Percentiles rank a stretch among this genome's conserved stretches.
Conservation (phyloP, 2,329 filamentous ascomycete species). For the Dactylella cylindrospora region DNA sequence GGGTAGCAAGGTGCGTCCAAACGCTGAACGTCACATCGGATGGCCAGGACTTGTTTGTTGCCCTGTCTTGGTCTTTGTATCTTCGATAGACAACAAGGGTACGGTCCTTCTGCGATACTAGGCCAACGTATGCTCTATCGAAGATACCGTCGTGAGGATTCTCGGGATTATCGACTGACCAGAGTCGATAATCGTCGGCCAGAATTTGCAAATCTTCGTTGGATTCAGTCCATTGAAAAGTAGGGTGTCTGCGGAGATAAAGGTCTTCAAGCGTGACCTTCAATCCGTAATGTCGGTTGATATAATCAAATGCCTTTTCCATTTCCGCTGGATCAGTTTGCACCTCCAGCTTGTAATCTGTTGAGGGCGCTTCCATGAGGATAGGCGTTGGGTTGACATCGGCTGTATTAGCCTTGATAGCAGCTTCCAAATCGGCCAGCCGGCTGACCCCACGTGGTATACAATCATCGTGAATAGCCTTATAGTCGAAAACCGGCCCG, state of each 20-base stretch:
- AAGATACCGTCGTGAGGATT: constrained; percentile 10
- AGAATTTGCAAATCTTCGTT: constrained; percentile 8
- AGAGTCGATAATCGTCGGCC: constrained; percentile 19
- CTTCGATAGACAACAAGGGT: constrained; percentile 8
- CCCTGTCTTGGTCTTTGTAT: constrained; percentile 28
- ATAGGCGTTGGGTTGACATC: constrained; percentile 9
- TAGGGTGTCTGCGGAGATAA: constrained; percentile 18
- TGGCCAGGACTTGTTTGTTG: constrained; percentile 12
- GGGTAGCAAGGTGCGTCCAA: constrained; percentile 20
- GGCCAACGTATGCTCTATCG: constrained; percentile 16
- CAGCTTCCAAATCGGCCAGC: constrained; percentile 6
- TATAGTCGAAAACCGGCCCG: constrained; percentile 11
- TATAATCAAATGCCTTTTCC: constrained; percentile 9
- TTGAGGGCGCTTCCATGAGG: constrained; percentile 11
- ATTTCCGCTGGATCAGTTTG: constrained; percentile 6
- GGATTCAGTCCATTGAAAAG: background rate
- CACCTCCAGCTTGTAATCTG: constrained; percentile 13
- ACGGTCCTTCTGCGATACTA: constrained; percentile 13
- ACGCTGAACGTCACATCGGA: constrained; percentile 19
- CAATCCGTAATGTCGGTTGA: constrained; percentile 14
- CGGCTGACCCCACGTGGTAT: background rate
- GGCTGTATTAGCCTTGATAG: background rate
- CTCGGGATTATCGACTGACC: constrained; percentile 18
- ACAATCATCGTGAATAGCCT: constrained; percentile 11
- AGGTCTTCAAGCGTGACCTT: constrained; percentile 20